Evolutionary conservation across 208 protist genomes (phyloP).

Genomic region (Wallacemonas sp.): DNA sequence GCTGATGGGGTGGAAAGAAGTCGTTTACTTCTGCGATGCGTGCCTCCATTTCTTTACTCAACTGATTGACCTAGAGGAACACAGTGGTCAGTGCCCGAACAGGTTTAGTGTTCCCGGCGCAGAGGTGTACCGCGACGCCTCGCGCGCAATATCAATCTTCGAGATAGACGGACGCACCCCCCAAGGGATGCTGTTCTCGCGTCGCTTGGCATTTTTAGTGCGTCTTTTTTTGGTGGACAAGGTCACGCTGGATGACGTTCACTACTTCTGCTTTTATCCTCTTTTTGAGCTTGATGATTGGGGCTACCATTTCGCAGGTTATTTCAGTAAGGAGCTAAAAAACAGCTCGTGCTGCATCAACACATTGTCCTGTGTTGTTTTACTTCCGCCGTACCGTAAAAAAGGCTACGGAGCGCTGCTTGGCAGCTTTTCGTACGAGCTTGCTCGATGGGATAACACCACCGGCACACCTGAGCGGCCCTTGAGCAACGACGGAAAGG

Average conservation of each 20-base stretch:
- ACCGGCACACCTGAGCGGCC: constrained; percentile 67
- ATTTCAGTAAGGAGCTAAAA: constrained; percentile 78
- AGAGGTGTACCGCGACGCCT: constrained; percentile 52
- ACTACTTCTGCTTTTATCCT: constrained; percentile 68
- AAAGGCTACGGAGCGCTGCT: constrained; percentile 72
- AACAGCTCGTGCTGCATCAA: constrained; percentile 56
- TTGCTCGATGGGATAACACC: constrained; percentile 53
- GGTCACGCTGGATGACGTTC: constrained; percentile 71
- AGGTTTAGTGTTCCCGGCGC: constrained; percentile 67
- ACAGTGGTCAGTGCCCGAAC: constrained; percentile 40
- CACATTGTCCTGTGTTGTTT: constrained; percentile 77
- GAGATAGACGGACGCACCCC: constrained; percentile 67
- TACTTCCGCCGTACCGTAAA: constrained; percentile 60
- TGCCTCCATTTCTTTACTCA: constrained; percentile 46
- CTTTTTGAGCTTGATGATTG: constrained; percentile 73
- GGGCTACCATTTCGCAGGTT: constrained; percentile 73
- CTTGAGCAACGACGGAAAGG: constrained; percentile 50
- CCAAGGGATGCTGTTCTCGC: constrained; percentile 36
- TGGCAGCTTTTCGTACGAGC: constrained; percentile 66
- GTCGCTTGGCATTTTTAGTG: constrained; percentile 49
- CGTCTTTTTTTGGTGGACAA: constrained; percentile 73
- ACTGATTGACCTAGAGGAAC: constrained; percentile 28
- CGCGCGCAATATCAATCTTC: constrained; percentile 34
- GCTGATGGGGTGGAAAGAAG: neutral
- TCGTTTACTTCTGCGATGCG: constrained; percentile 61